Evolutionary conservation across 345 rosid species (phyloP).

Genomic region (Schrenkiella parvula): DNA sequence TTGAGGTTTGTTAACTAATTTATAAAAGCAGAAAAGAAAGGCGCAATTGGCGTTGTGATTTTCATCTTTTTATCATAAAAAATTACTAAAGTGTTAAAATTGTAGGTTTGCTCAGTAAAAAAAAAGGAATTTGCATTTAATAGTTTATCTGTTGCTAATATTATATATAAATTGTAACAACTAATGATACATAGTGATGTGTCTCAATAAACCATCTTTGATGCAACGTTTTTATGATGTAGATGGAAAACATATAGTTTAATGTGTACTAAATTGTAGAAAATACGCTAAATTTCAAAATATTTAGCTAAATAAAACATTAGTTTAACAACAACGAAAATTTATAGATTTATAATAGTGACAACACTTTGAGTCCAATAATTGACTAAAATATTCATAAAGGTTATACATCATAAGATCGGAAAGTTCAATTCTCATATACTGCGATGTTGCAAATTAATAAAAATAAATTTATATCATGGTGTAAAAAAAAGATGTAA

Average conservation of each 20-base stretch:
- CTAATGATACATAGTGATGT: not conserved
- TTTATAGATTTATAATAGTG: no score
- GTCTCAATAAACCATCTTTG: not conserved
- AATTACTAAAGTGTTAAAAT: not conserved
- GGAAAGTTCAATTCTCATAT: no score
- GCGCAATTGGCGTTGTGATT: conserved; percentile 34
- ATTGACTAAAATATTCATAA: no score
- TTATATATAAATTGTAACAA: not conserved
- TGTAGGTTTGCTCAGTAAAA: not conserved
- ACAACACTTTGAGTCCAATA: no score
- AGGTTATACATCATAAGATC: no score
- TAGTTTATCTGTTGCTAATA: not conserved
- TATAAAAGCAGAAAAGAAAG: not conserved
- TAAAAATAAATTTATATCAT: no score
- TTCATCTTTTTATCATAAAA: not conserved
- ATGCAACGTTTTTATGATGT: not conserved
- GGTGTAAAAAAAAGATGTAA: no score
- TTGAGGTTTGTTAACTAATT: conserved; percentile 7
- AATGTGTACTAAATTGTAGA: no score
- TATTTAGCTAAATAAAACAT: no score
- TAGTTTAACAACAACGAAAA: no score
- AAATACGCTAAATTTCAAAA: no score
- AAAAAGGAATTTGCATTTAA: not conserved
- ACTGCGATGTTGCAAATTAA: no score
- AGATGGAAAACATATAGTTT: not conserved